Evolutionary conservation across 345 rosid species (phyloP).

Genomic region (Capsella bursapastoris): DNA sequence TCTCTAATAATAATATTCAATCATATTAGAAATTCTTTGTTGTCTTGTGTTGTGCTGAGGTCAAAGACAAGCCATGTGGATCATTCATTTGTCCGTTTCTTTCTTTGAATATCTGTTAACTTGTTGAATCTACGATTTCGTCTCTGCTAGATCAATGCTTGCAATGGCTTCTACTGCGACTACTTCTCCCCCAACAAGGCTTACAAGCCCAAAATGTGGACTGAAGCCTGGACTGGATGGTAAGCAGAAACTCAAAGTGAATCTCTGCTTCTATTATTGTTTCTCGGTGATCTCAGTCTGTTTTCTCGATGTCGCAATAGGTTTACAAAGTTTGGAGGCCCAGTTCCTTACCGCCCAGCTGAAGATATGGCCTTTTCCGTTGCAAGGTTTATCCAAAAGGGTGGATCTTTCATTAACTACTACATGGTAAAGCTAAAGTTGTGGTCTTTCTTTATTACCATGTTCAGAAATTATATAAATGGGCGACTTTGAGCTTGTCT

Average conservation of each 20-base stretch:
- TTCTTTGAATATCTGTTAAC: constrained; percentile 26
- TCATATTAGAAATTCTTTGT: constrained; percentile 28
- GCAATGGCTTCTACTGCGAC: constrained; percentile 98
- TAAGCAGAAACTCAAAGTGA: constrained; percentile 41
- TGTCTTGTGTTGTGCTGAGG: constrained; percentile 22
- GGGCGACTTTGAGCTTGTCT: constrained; percentile 8
- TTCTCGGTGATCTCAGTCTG: constrained; percentile 16
- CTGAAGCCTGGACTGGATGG: constrained; percentile 99
- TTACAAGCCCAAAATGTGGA: constrained; percentile 99
- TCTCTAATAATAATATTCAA: constrained; percentile 26
- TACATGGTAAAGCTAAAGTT: constrained; percentile 71
- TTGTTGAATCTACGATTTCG: constrained; percentile 26
- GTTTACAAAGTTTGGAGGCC: constrained; percentile 97
- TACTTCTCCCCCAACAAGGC: constrained; percentile 95
- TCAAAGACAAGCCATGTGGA: constrained; percentile 35
- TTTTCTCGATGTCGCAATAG: constrained; percentile 45
- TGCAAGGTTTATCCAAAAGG: constrained; percentile 95
- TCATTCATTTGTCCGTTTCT: constrained; percentile 16
- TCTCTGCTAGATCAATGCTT: constrained; percentile 74
- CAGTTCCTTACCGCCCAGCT: constrained; percentile 88
- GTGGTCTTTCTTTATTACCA: constrained; percentile 8
- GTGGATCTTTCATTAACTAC: constrained; percentile 92
- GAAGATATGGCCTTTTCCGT: constrained; percentile 98
- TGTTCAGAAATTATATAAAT: constrained; percentile 5
- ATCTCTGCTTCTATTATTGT: not conserved